phyloP scores from a whole-genome alignment of 371 early-diverging fungal species.

The Mucor lusitanicus region DNA sequence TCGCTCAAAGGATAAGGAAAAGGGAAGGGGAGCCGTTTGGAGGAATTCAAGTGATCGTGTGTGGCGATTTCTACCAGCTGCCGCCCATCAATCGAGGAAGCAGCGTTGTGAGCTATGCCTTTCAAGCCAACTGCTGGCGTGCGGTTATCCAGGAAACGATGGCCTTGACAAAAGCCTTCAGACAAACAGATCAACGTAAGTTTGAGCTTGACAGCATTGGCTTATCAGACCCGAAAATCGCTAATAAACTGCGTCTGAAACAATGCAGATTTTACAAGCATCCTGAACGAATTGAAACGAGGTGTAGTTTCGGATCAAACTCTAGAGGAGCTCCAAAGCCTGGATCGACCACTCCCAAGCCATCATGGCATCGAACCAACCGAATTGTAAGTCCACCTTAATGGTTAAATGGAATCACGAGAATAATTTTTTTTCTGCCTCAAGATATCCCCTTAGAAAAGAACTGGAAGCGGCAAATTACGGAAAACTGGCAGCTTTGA shows the following conservation, averaged over 20 bases:
- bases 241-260: neutral
- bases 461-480: constrained; percentile 78
- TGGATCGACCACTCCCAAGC: constrained; percentile 55
- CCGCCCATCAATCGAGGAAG: constrained; percentile 72
- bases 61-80: constrained; percentile 92
- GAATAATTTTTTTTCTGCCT: neutral
- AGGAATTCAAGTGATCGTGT: constrained; percentile 85
- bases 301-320: constrained; percentile 60
- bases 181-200: constrained; percentile 54
- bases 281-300: constrained; percentile 68
- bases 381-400: constrained; percentile 62
- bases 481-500: constrained; percentile 50
- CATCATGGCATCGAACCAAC: constrained; percentile 73
- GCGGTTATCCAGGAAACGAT: constrained; percentile 49
- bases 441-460: constrained; percentile 57
- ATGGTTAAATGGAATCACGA: neutral
- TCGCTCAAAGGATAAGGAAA: constrained; percentile 67
- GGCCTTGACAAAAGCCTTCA: constrained; percentile 54
- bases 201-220: neutral
- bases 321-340: constrained; percentile 39
- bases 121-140: constrained; percentile 76
- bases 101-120: constrained; percentile 54
- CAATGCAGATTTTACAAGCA: constrained; percentile 53
- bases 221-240: neutral
- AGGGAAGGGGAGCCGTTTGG: no score